These are phyloP conservation scores for Pancytospora philotis DNA, from an alignment of 371 early-diverging fungal species.

Conservation along the genomic window DNA sequence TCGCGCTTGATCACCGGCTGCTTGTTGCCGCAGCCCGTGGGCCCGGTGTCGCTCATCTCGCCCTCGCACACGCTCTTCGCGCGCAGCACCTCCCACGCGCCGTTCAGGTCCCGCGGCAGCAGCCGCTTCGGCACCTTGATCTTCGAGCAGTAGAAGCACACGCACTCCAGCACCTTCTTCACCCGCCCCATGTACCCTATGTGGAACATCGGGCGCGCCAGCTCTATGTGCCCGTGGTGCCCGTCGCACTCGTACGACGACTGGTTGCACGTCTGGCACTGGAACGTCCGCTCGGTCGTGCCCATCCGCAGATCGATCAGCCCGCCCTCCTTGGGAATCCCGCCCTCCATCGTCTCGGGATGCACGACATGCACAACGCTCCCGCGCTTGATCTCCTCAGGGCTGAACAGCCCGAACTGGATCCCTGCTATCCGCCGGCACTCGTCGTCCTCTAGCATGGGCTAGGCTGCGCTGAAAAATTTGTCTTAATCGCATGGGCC, in stretches of 20 bases:
- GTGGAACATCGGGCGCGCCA: slow-evolving; percentile 92
- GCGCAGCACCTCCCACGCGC: slow-evolving; percentile 82
- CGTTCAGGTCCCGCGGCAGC: slow-evolving; percentile 60
- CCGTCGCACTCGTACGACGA: slow-evolving; percentile 90
- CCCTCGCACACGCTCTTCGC: slow-evolving; percentile 73
- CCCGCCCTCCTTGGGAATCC: slow-evolving; percentile 75
- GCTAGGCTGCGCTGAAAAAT: too few species aligned
- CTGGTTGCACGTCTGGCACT: slow-evolving; percentile 89
- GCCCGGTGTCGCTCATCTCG: slow-evolving; percentile 62
- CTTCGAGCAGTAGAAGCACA: slow-evolving; percentile 92
- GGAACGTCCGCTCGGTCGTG: slow-evolving; percentile 88
- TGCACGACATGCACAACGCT: slow-evolving; percentile 83
- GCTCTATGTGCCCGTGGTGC: slow-evolving; percentile 95
- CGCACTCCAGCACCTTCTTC: slow-evolving; percentile 94
- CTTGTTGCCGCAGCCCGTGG: slow-evolving; percentile 68
- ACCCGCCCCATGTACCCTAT: slow-evolving; percentile 63
- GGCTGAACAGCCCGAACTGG: slow-evolving; percentile 71
- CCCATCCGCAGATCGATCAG: slow-evolving; percentile 94
- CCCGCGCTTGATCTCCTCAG: slow-evolving; percentile 67
- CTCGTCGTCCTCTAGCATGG: slow-evolving; percentile 42
- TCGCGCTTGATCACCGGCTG: slow-evolving; percentile 82
- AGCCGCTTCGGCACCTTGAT: slow-evolving; percentile 74
- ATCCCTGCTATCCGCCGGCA: slow-evolving; percentile 59
- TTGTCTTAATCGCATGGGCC: too few species aligned
- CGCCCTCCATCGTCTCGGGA: slow-evolving; percentile 86